A percentile compares a stretch with the other conserved stretches of the same genome.
Evolutionary conservation across 108 stramenopile species (phyloP).

Genomic region (Phaeodactylum tricornutum): DNA sequence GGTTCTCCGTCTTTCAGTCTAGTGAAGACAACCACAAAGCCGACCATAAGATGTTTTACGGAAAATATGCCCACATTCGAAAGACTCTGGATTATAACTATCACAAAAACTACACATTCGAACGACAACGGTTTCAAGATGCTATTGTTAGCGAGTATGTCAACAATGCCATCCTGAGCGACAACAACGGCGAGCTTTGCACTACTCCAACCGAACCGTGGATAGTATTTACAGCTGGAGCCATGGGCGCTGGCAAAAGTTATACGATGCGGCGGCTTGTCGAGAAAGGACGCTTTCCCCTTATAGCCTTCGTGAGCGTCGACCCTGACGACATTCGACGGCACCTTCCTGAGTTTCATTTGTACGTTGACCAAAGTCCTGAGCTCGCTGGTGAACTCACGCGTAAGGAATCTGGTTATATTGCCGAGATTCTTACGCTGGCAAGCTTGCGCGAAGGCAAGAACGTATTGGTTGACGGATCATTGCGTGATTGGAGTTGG

Average conservation of each 20-base stretch:
- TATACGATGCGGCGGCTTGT: conserved; percentile 64
- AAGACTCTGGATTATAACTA: conserved; percentile 50
- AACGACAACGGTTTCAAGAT: conserved; percentile 67
- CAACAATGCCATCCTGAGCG: conserved; percentile 40
- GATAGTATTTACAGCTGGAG: conserved; percentile 86
- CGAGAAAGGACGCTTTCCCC: conserved; percentile 59
- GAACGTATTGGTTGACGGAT: conserved; percentile 83
- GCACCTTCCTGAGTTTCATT: conserved; percentile 65
- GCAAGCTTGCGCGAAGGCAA: conserved; percentile 61
- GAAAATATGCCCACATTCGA: conserved; percentile 51
- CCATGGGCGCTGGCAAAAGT: conserved; percentile 81
- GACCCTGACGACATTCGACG: conserved; percentile 80
- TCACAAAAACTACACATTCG: conserved; percentile 54
- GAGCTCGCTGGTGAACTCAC: conserved; percentile 65
- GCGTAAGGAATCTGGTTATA: conserved; percentile 71
- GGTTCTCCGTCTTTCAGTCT: conserved; percentile 26
- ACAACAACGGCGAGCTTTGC: conserved; percentile 56
- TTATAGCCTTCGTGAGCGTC: conserved; percentile 68
- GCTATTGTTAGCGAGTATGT: conserved; percentile 41
- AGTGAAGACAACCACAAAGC: conserved; percentile 39
- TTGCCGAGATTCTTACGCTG: conserved; percentile 68
- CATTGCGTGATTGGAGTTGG: conserved; percentile 68
- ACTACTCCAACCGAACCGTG: conserved; percentile 79
- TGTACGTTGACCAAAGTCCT: conserved; percentile 51
- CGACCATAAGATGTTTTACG: conserved; percentile 34